Evolutionary conservation across 257 asterid genomes (phyloP), one percentile per base, ranked within the genome.

Genomic region (Linderniella brevidens): DNA sequence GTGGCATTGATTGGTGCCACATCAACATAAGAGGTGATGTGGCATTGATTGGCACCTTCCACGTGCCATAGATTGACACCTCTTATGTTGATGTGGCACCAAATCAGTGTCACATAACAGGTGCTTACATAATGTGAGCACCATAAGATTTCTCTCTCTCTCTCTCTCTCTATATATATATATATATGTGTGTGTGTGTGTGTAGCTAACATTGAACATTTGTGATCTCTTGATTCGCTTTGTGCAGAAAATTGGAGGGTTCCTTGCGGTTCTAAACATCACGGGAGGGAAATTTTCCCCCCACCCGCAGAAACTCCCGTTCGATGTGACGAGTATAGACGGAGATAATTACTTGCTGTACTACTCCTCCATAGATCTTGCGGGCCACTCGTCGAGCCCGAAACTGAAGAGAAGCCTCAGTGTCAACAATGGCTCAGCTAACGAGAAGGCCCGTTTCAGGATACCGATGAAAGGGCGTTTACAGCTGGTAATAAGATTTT

Each of bases 251-350:
- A 72, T 86, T 44, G 90, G 82, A 66, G 94, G 96, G 35, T 86
- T 86, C 73, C 94, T 82, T 39, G 96, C 93, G 16, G 79, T 86
- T 46, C 69, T 86, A 61, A 82, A 68, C 59, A 71, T 86, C 40
- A 70, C 86, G n/a, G 93, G 96, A 52, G 96, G 94, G 45, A 79
- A 62, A 46, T 82, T 79, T 62, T 73, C 93, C 14, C 96, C 93
- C 54, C 82, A 68, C 49, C 82, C 96, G 0, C 90, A 77, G 69
- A 86, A 86, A 46, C 90, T 86, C 62, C 96, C 96, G 41, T 82
- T 86, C 74, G 55, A 86, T 13, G 94, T 77, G 37, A 74, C 93
- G 25, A 86, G 93, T 58, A 76, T 86, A 20, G 92, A 79, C 68
- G 93, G 86, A 41, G 96, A 77, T 61, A 86, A 69, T 56, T 79